Evolutionary conservation across 2,329 filamentous ascomycete species (phyloP).

Genomic region (Trichoderma sp.): DNA sequence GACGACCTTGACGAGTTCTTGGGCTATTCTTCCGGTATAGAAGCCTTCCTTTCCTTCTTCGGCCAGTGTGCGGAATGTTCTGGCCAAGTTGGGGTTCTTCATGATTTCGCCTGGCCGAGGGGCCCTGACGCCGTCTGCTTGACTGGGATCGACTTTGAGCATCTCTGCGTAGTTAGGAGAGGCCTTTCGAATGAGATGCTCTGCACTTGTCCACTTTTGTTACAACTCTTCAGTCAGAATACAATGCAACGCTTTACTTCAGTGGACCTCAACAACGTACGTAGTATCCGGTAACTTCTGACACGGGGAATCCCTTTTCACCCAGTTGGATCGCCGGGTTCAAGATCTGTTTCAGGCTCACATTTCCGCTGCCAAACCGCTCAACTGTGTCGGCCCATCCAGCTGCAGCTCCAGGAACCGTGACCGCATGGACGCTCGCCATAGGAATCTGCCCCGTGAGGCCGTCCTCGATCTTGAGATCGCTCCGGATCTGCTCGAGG

Average conservation of each 20-base stretch:
- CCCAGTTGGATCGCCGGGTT: conserved; percentile 79
- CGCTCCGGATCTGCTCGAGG: conserved; percentile 66
- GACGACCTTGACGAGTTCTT: conserved; percentile 76
- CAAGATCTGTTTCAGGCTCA: conserved; percentile 74
- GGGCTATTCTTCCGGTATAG: conserved; percentile 79
- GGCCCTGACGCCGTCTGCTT: conserved; percentile 66
- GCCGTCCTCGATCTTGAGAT: conserved; percentile 62
- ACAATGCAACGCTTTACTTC: rapidly evolving
- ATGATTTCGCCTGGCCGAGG: conserved; percentile 83
- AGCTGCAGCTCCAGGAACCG: conserved; percentile 84
- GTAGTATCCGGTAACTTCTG: conserved; percentile 67
- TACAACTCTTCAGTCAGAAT: not conserved
- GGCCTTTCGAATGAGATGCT: conserved; percentile 62
- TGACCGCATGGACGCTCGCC: conserved; percentile 74
- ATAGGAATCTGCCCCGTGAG: conserved; percentile 64
- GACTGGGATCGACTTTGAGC: conserved; percentile 72
- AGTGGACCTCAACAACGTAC: conserved; percentile 46
- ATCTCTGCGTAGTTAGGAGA: conserved; percentile 87
- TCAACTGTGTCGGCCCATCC: conserved; percentile 91
- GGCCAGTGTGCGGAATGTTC: conserved; percentile 76
- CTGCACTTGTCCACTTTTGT: conserved; percentile 67
- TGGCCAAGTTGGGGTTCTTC: conserved; percentile 76
- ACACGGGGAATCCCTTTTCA: conserved; percentile 87
- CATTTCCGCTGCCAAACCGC: conserved; percentile 82
- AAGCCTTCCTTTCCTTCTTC: conserved; percentile 85